Evolutionary conservation across 495 filamentous ascomycete species (phyloP).

Genomic region (Trypethelium eluteriae): DNA sequence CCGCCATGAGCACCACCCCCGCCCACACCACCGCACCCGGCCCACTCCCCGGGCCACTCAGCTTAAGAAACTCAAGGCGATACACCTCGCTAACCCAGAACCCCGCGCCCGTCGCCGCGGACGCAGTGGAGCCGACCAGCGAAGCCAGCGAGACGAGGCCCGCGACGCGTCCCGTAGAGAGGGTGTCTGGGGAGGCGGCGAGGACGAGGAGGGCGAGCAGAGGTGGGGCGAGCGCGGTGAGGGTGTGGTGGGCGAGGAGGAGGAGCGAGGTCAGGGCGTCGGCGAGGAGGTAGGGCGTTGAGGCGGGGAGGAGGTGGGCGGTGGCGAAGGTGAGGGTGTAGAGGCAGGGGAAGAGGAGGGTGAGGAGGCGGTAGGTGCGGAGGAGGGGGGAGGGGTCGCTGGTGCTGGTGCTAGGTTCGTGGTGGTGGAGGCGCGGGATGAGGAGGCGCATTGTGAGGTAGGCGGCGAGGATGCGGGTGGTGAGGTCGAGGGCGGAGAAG

Average conservation of each 20-base stretch:
- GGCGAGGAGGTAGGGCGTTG: background rate
- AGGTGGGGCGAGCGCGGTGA: background rate
- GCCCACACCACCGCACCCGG: slow-evolving; percentile 1
- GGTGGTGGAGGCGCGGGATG: background rate
- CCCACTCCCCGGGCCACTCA: background rate
- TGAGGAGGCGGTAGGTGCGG: slow-evolving; percentile 9
- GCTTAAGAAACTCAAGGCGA: background rate
- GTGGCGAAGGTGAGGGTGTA: slow-evolving; percentile 4
- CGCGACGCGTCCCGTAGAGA: background rate
- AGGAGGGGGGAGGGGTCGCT: background rate
- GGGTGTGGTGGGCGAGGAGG: background rate
- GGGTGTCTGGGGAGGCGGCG: background rate
- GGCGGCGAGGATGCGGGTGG: slow-evolving; percentile 4
- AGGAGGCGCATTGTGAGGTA: slow-evolving; percentile 3
- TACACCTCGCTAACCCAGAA: background rate
- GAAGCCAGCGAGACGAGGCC: background rate
- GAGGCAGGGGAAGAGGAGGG: slow-evolving; percentile 2
- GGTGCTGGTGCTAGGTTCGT: background rate
- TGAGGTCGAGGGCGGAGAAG: slow-evolving; percentile 4
- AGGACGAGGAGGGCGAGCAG: background rate
- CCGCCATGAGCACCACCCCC: background rate
- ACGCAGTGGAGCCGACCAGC: background rate
- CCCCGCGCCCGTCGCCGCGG: background rate
- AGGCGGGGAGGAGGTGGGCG: background rate
- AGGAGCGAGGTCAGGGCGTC: background rate